phyloP scores from a whole-genome alignment of 768 basidiomycete genomes.

The Albatrellus ellisii region DNA sequence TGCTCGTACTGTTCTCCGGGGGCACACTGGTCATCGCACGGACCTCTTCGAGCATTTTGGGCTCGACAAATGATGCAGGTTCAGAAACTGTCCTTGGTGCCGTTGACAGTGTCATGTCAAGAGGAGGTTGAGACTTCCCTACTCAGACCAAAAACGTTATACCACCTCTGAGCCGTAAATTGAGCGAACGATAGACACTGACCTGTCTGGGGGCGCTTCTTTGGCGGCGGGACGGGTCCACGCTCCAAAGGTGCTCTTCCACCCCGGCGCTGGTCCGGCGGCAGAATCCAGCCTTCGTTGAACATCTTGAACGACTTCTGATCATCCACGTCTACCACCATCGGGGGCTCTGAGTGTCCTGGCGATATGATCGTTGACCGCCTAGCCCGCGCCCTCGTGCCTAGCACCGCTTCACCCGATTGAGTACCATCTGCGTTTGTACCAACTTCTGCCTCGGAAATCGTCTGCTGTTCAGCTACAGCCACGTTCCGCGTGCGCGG shows the following conservation, averaged over 20 bases:
- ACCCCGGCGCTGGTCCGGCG: constrained; percentile 55
- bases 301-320: constrained; percentile 70
- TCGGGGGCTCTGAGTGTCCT: constrained; percentile 25
- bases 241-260: constrained; percentile 37
- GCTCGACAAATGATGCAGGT: too few species aligned
- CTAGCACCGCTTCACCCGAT: too few species aligned
- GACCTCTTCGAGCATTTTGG: too few species aligned
- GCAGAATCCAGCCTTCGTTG: constrained; percentile 81
- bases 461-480: constrained; percentile 20
- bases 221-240: constrained; percentile 32
- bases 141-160: too few species aligned
- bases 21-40: too few species aligned
- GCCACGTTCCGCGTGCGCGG: constrained; percentile 30
- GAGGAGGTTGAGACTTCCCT: too few species aligned
- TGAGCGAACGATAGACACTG: constrained; percentile 18
- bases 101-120: too few species aligned
- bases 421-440: too few species aligned
- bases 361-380: constrained; percentile 1
- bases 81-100: too few species aligned
- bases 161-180: too few species aligned
- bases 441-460: constrained; percentile 2
- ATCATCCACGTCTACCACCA: constrained; percentile 62
- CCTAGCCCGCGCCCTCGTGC: constrained; percentile 9
- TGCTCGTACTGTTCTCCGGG: too few species aligned
- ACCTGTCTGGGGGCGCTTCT: constrained; percentile 35